Conservation (phyloP, 345 rosid species). For the Syzygium oleosum region DNA sequence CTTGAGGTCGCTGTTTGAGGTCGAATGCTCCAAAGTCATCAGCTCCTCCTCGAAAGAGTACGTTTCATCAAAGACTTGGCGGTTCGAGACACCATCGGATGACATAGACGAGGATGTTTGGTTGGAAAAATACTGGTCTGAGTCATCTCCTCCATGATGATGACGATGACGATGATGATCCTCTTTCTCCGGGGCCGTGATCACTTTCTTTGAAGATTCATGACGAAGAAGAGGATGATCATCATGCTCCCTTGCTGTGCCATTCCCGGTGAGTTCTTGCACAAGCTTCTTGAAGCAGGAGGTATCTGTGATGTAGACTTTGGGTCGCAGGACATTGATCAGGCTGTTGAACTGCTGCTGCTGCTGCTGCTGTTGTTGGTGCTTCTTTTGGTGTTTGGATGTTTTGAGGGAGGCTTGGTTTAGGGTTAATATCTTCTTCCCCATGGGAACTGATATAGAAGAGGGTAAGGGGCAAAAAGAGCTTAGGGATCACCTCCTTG, state of each 20-base stretch:
- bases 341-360: constrained; percentile 3
- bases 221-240: neutral
- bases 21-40: neutral
- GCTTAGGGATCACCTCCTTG: constrained; percentile 1
- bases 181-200: neutral
- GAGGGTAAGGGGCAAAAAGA: neutral
- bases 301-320: constrained; percentile 21
- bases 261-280: constrained; percentile 31
- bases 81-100: neutral
- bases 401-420: neutral
- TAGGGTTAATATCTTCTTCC: neutral
- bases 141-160: neutral
- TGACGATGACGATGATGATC: neutral
- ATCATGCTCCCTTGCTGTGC: neutral
- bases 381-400: constrained; percentile 3
- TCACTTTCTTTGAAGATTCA: neutral
- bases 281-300: constrained; percentile 24
- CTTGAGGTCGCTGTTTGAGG: neutral
- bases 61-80: neutral
- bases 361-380: neutral
- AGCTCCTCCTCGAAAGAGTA: neutral
- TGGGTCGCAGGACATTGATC: constrained; percentile 19
- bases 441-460: neutral
- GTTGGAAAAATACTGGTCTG: neutral
- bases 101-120: neutral